Base-by-base conservation (phyloP, 257 asterid genomes). In the Primulina tabacum region DNA sequence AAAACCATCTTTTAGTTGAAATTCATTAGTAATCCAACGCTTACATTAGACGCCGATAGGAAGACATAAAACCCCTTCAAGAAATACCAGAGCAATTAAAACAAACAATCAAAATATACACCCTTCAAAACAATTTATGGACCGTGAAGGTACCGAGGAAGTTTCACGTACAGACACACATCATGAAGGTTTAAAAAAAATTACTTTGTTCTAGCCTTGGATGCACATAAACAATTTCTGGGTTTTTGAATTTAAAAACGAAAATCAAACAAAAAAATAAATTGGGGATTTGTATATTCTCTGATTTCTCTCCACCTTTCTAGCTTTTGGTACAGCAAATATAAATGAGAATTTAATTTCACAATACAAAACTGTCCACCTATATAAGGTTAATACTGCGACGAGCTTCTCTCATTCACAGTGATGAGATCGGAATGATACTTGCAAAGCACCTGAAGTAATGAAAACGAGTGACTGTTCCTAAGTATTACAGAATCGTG, bases 251-350 rank as follows among this genome's bases (percentile, higher is more conserved):
- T 81, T 85, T 85, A 82, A 73, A 73, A 77, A 81, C 76, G 77
- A 69, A 68, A 82, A 78, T 74, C 1, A 47, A 47, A 47, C 53
- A 21, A 21, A 43, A 1, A 43, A 43, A 43, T 10, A 12, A 47
- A 47, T 14, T 20, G 78, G 79, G 81, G 81, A 81, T 86, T 82
- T 86, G 88, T 82, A 84, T 96, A 92, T 47, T 47, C 56, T 47
- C 56, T 18, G 20, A 47, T 47, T 87, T 87, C 89, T 80, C 90
- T 81, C 87, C 85, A 77, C 85, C 83, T 78, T 82, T 86, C 82
- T 78, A 55, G 76, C 75, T 86, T 82, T 81, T 70, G 71, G 89
- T 84, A 80, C 77, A 70, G 73, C 56, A 47, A 11, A 85, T 80
- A 84, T 82, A 85, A 85, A 82, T 81, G 75, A 68, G 60, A 61